phyloP scores from a whole-genome alignment of 176 grass and related monocot species.

The Carex parvula region DNA sequence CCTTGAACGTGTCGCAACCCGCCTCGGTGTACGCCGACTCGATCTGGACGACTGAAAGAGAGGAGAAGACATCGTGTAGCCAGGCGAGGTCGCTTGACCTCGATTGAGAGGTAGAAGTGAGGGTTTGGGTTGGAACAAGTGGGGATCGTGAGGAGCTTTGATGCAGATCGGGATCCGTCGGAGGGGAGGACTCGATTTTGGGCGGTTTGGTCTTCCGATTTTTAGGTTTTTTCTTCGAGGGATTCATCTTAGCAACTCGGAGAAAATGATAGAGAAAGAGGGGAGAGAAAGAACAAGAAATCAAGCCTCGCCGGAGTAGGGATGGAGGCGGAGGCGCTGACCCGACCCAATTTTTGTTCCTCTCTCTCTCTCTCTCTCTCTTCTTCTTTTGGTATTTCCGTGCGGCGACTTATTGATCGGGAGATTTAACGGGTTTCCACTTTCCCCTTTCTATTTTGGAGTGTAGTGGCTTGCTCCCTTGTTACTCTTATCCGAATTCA shows the following conservation, averaged over 20 bases:
- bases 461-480: too few species aligned
- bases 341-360: too few species aligned
- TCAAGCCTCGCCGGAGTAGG: too few species aligned
- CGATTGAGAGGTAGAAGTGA: background rate
- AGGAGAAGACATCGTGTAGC: conserved; percentile 58
- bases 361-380: too few species aligned
- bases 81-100: conserved; percentile 53
- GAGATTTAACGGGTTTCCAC: too few species aligned
- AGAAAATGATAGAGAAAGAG: background rate
- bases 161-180: background rate
- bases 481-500: too few species aligned
- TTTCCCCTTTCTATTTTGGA: too few species aligned
- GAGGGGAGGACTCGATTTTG: background rate
- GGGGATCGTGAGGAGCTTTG: background rate
- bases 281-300: too few species aligned
- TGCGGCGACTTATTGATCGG: too few species aligned
- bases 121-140: background rate
- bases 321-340: too few species aligned
- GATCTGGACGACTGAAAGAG: conserved; percentile 61
- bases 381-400: too few species aligned
- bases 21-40: conserved; percentile 54
- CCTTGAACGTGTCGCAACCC: conserved; percentile 52
- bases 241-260: background rate
- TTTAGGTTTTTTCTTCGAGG: background rate
- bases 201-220: background rate